Conservation (phyloP, 345 rosid genomes). For the Capsella bursapastoris region DNA sequence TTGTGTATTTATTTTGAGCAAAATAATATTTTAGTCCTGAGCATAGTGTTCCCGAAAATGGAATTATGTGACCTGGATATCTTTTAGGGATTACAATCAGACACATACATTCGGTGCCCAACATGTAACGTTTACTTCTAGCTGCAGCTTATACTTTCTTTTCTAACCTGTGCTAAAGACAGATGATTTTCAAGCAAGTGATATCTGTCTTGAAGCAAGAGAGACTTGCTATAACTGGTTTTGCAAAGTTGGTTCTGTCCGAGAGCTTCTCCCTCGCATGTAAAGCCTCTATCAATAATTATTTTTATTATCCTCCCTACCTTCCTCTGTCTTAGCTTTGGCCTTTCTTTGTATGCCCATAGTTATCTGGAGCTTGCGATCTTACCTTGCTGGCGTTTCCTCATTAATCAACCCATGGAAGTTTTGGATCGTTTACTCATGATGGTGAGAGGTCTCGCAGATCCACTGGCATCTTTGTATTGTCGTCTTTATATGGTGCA, state of each 20-base stretch:
- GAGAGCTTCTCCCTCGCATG: conserved; percentile 96
- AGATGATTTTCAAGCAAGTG: conserved; percentile 72
- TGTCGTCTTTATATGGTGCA: conserved; percentile 80
- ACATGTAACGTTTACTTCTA: conserved; percentile 12
- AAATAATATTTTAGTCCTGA: background rate
- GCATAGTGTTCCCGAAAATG: background rate
- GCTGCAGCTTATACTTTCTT: conserved; percentile 32
- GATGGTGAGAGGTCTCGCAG: conserved; percentile 89
- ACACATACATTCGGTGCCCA: conserved; percentile 22
- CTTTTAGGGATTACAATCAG: conserved; percentile 18
- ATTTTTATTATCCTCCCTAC: conserved; percentile 7
- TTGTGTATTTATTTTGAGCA: conserved; percentile 16
- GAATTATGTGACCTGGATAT: conserved; percentile 1
- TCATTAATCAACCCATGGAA: conserved; percentile 57
- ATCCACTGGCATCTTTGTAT: conserved; percentile 83
- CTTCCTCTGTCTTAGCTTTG: conserved; percentile 18
- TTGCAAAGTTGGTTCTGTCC: conserved; percentile 79
- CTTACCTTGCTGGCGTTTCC: conserved; percentile 89
- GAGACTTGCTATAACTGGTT: conserved; percentile 96
- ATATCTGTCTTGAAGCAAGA: conserved; percentile 72
- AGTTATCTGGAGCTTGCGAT: conserved; percentile 91
- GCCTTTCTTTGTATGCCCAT: conserved; percentile 33
- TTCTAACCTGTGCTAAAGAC: conserved; percentile 43
- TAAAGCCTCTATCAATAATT: conserved; percentile 45
- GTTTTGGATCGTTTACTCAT: conserved; percentile 67